Percentiles rank a stretch among this genome's conserved stretches.
These are phyloP conservation scores for Leishmania braziliensis DNA, from an alignment of 208 protist genomes.

Conservation along the genomic window DNA sequence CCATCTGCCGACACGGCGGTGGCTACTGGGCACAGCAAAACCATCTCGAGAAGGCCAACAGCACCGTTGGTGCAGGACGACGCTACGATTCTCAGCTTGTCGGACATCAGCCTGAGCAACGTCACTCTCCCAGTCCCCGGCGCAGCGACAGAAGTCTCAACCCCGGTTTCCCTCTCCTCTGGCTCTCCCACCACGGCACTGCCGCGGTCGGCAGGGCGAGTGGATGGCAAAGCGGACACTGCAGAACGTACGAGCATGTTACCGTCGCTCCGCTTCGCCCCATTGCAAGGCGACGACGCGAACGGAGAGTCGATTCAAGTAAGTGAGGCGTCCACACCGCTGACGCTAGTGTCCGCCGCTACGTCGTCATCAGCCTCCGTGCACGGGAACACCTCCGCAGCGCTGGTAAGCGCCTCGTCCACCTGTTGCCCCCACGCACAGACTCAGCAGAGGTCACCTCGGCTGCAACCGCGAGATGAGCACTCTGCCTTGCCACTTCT, in stretches of 20 bases:
- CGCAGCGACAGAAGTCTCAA: neutral
- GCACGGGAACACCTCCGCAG: neutral
- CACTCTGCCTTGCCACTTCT: conserved; percentile 26
- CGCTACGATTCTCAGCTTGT: neutral
- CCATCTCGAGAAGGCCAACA: neutral
- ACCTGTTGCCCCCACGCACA: neutral
- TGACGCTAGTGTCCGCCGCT: neutral
- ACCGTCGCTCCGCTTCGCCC: neutral
- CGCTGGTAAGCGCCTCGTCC: neutral
- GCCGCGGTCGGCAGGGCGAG: neutral
- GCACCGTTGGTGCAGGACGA: neutral
- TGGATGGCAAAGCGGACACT: neutral
- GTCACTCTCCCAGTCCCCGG: neutral
- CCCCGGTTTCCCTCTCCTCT: neutral
- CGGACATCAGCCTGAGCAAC: conserved; percentile 8
- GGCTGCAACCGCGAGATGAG: neutral
- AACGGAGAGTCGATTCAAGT: conserved; percentile 15
- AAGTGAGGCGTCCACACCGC: conserved; percentile 8
- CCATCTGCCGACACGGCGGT: neutral
- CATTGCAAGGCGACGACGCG: neutral
- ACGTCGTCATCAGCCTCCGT: neutral
- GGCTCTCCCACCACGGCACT: neutral
- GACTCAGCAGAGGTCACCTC: neutral
- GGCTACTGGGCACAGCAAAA: neutral
- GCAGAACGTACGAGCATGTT: neutral